A percentile compares a stretch with the other conserved stretches of the same genome.
These are phyloP conservation scores for Pyrenophora teres DNA, from an alignment of 2,329 filamentous ascomycete species.

Conservation along the genomic window DNA sequence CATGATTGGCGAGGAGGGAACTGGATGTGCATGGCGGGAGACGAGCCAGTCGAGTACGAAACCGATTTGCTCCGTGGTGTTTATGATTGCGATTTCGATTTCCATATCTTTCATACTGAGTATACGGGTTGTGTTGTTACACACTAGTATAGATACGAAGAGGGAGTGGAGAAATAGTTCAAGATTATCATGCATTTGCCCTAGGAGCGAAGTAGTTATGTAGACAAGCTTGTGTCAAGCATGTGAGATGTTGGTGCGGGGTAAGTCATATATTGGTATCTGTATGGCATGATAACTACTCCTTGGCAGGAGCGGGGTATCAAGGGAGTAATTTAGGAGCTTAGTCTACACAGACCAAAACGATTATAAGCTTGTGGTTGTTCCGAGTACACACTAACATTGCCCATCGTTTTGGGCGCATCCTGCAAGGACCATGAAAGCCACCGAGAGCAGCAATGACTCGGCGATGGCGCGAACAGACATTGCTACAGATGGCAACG, in stretches of 20 bases:
- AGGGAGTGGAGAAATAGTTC: not conserved
- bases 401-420: too few relatives aligned
- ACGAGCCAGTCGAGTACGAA: not conserved
- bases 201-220: too few relatives aligned
- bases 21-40: not conserved
- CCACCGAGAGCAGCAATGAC: too few relatives aligned
- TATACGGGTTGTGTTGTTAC: not conserved
- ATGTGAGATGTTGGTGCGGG: not conserved
- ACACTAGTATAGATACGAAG: not conserved
- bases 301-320: not conserved
- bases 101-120: not conserved
- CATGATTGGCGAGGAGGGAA: conserved; percentile 6
- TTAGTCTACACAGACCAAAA: too few relatives aligned
- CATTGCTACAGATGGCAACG: too few relatives aligned
- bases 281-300: not conserved
- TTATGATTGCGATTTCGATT: not conserved
- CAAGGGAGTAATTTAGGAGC: too few relatives aligned
- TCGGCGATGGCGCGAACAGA: too few relatives aligned
- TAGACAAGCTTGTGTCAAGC: not conserved
- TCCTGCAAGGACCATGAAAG: too few relatives aligned
- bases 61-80: conserved; percentile 1
- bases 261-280: not conserved
- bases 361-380: too few relatives aligned
- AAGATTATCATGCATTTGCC: not conserved
- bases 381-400: too few relatives aligned